Conservation (phyloP, 805 yeast genomes). For the Osmozyma mogii region DNA sequence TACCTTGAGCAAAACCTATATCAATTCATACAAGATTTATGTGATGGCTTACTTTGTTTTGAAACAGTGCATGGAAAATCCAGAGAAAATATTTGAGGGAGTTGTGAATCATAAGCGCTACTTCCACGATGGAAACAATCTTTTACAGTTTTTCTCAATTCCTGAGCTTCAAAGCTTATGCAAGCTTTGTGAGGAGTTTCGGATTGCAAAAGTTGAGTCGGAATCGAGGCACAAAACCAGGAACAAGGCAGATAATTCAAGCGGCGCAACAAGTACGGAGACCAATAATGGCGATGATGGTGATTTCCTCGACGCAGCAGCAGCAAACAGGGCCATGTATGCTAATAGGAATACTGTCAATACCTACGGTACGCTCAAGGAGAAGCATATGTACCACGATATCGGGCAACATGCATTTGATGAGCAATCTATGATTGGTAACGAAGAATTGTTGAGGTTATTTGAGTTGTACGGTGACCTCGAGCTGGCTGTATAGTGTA, state of each 20-base stretch:
- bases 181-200: constrained; percentile 31
- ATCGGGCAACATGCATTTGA: constrained; percentile 9
- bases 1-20: constrained; percentile 27
- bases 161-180: constrained; percentile 29
- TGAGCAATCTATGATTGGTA: constrained; percentile 13
- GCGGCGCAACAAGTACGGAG: neutral
- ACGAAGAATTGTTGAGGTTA: constrained; percentile 28
- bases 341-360: constrained; percentile 10
- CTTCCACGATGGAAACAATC: constrained; percentile 30
- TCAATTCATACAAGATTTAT: constrained; percentile 33
- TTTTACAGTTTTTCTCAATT: constrained; percentile 29
- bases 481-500: constrained; percentile 7
- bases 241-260: constrained; percentile 1
- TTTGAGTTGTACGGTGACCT: constrained; percentile 30
- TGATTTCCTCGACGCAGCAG: constrained; percentile 7
- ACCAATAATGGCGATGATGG: constrained; percentile 1
- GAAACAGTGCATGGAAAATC: constrained; percentile 34
- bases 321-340: constrained; percentile 13
- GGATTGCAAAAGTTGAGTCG: constrained; percentile 23
- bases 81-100: constrained; percentile 28
- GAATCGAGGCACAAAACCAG: constrained; percentile 11
- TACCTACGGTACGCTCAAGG: constrained; percentile 11
- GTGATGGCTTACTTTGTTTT: constrained; percentile 34
- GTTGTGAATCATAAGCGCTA: constrained; percentile 18
- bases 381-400: constrained; percentile 9